Percentiles rank a stretch among this genome's conserved stretches.
phyloP scores from a whole-genome alignment of 2,329 filamentous ascomycete genomes.

The Zopfia rhizophila region DNA sequence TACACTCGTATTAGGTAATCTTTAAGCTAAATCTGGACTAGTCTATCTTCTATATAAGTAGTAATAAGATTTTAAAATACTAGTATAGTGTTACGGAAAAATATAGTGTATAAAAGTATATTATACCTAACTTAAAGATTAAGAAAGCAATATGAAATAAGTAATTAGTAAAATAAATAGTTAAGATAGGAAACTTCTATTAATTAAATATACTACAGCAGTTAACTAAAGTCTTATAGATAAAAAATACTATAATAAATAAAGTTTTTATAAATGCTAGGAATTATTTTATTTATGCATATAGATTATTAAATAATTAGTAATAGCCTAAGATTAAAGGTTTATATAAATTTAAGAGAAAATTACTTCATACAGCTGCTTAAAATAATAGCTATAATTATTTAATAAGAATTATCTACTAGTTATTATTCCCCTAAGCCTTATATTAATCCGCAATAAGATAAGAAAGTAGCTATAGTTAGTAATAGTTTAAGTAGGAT shows the following conservation, averaged over 20 bases:
- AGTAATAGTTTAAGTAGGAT: constrained; percentile 73
- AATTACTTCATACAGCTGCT: constrained; percentile 42
- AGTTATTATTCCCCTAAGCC: too few relatives aligned
- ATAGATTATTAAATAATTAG: constrained; percentile 46
- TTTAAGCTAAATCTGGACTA: constrained; percentile 58
- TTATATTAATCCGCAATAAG: too few relatives aligned
- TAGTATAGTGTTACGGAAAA: constrained; percentile 52
- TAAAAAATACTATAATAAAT: too few relatives aligned
- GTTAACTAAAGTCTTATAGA: too few relatives aligned
- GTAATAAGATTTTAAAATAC: constrained; percentile 56
- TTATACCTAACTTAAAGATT: constrained; percentile 53
- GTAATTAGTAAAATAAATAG: constrained; percentile 64
- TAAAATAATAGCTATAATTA: constrained; percentile 60
- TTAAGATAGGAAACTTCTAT: constrained; percentile 64
- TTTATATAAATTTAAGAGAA: constrained; percentile 39
- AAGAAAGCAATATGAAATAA: constrained; percentile 53
- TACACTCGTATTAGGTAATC: constrained; percentile 54
- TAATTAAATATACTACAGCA: constrained; percentile 28
- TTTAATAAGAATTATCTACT: too few relatives aligned
- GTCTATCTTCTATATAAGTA: constrained; percentile 54
- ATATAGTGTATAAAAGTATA: constrained; percentile 51
- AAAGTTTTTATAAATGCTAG: constrained; percentile 34
- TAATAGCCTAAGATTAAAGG: constrained; percentile 44
- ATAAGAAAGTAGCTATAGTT: constrained; percentile 70
- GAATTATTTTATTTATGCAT: constrained; percentile 51